Evolutionary conservation across 208 protist species (phyloP).

Genomic region (Trypanosoma conorhini): DNA sequence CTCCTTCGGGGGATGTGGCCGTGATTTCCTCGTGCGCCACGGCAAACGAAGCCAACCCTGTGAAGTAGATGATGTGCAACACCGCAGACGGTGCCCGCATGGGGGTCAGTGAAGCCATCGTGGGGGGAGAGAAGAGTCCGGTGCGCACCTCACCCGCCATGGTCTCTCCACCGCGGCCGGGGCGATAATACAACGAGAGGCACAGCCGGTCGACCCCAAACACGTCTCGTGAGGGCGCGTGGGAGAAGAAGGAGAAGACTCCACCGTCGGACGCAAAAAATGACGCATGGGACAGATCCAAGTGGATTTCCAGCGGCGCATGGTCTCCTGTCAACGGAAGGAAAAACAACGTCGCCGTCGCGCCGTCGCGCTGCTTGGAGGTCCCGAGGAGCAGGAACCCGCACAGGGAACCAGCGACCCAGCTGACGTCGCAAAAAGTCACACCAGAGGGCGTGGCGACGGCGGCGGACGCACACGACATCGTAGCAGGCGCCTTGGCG

Average conservation of each 20-base stretch:
- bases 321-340: conserved; percentile 22
- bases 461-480: background rate
- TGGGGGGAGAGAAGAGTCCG: conserved; percentile 12
- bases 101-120: background rate
- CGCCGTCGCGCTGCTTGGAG: background rate
- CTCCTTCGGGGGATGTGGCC: background rate
- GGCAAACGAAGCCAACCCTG: conserved; percentile 13
- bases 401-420: conserved; percentile 24
- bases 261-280: background rate
- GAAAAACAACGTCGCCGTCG: conserved; percentile 12
- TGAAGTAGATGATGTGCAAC: conserved; percentile 2
- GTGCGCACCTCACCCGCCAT: conserved; percentile 5
- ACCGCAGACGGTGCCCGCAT: conserved; percentile 6
- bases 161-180: background rate
- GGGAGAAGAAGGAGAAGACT: conserved; percentile 12
- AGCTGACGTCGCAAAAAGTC: conserved; percentile 13
- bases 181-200: conserved; percentile 8
- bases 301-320: background rate
- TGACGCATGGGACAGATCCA: conserved; percentile 9
- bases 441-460: conserved; percentile 11
- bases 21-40: background rate
- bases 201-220: conserved; percentile 14
- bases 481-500: background rate
- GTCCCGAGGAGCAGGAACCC: conserved; percentile 22
- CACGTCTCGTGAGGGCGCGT: background rate